phyloP scores from a whole-genome alignment of 2,329 filamentous ascomycete genomes.

The Cyphellophora attinorum region DNA sequence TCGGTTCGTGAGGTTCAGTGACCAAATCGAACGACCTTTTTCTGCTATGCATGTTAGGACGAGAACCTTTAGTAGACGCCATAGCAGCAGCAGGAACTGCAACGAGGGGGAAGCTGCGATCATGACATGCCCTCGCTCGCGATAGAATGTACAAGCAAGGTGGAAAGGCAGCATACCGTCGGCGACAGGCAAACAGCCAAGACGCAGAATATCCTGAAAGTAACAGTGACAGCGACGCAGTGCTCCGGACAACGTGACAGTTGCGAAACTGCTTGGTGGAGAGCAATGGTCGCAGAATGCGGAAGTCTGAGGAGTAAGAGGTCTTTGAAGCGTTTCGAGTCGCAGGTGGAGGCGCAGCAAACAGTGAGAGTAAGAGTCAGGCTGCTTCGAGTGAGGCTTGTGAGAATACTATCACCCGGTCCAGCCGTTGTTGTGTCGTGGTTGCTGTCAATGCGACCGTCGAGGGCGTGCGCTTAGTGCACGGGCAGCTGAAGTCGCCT shows the following conservation, averaged over 20 bases:
- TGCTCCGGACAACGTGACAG: neutral
- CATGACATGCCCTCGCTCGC: too few species aligned
- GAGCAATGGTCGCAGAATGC: neutral
- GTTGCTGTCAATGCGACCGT: neutral
- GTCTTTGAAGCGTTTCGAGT: constrained; percentile 1
- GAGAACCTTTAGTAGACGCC: neutral
- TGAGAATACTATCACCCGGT: neutral
- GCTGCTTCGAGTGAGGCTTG: neutral
- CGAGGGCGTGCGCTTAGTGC: too few species aligned
- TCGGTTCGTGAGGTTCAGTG: constrained; percentile 5
- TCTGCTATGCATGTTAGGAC: constrained; percentile 16
- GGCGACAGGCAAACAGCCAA: neutral
- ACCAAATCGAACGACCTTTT: constrained; percentile 18
- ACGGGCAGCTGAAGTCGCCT: too few species aligned
- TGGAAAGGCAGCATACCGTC: neutral
- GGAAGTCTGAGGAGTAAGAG: neutral
- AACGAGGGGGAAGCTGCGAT: neutral
- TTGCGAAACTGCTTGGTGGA: neutral
- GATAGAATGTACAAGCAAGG: too few species aligned
- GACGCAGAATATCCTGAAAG: too few species aligned
- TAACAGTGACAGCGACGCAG: neutral
- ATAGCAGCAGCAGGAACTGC: neutral
- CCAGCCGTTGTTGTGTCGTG: neutral
- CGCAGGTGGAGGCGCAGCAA: neutral
- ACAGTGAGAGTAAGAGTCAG: neutral